Conservation (phyloP, 345 rosid genomes). For the Hypericum perforatum region DNA sequence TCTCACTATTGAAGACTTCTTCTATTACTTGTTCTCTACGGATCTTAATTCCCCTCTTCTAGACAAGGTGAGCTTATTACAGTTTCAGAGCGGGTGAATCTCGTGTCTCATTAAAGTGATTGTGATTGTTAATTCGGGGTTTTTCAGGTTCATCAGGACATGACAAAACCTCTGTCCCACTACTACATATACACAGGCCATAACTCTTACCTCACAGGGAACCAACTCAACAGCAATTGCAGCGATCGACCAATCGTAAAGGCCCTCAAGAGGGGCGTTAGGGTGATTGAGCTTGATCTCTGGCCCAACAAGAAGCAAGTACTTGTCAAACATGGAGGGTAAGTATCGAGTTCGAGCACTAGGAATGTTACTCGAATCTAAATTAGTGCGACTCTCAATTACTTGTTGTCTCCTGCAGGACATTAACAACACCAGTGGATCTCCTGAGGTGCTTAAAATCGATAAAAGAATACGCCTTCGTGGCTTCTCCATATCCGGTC, state of each 20-base stretch:
- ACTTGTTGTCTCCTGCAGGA: conserved; percentile 6
- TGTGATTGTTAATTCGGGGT: too few relatives aligned
- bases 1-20: conserved; percentile 35
- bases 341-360: neutral
- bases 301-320: conserved; percentile 57
- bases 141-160: conserved; percentile 57
- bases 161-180: conserved; percentile 64
- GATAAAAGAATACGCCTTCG: conserved; percentile 20
- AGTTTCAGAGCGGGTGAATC: too few relatives aligned
- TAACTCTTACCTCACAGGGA: conserved; percentile 81
- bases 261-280: conserved; percentile 52
- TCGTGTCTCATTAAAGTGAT: too few relatives aligned
- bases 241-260: conserved; percentile 46
- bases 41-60: conserved; percentile 22
- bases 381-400: too few relatives aligned
- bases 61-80: neutral
- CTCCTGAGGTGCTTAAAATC: conserved; percentile 16
- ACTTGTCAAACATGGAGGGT: conserved; percentile 80
- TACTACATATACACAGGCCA: conserved; percentile 78
- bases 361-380: too few relatives aligned
- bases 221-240: conserved; percentile 57
- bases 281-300: conserved; percentile 81
- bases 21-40: conserved; percentile 20
- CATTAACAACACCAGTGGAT: conserved; percentile 23
- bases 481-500: conserved; percentile 19